A percentile compares a stretch with the other conserved stretches of the same genome.
Evolutionary conservation across 2,329 filamentous ascomycete genomes (phyloP).

Genomic region (Pseudogymnoascus sp.): DNA sequence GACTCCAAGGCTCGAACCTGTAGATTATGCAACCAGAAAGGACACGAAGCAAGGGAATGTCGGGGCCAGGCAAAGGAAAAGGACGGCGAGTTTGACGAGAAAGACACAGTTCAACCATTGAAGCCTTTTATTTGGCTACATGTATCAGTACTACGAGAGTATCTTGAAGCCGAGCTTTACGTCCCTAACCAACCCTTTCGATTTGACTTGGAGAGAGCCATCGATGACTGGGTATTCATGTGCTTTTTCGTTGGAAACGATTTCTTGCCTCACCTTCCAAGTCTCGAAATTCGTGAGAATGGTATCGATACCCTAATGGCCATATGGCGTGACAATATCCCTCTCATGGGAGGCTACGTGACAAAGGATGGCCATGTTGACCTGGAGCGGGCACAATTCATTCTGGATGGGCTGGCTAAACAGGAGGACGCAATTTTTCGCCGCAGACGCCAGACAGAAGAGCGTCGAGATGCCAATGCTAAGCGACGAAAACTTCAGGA

Average conservation of each 20-base stretch:
- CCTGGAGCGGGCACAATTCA: slow-evolving; percentile 76
- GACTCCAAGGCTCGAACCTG: slow-evolving; percentile 77
- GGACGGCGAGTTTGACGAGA: slow-evolving; percentile 72
- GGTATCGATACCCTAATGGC: slow-evolving; percentile 92
- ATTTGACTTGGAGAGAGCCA: slow-evolving; percentile 86
- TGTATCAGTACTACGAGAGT: slow-evolving; percentile 84
- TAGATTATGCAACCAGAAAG: slow-evolving; percentile 83
- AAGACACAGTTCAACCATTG: slow-evolving; percentile 58
- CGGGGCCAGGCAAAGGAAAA: slow-evolving; percentile 72
- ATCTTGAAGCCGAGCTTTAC: slow-evolving; percentile 81
- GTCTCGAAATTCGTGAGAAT: slow-evolving; percentile 92
- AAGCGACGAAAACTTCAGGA: slow-evolving; percentile 72
- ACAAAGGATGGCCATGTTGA: slow-evolving; percentile 93
- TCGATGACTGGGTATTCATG: slow-evolving; percentile 99
- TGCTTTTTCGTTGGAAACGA: slow-evolving; percentile 99
- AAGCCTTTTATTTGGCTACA: slow-evolving; percentile 99
- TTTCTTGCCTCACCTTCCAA: slow-evolving; percentile 94
- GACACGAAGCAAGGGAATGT: slow-evolving; percentile 83
- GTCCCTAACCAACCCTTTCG: slow-evolving; percentile 76
- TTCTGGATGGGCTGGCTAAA: slow-evolving; percentile 79
- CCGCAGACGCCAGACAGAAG: slow-evolving; percentile 76
- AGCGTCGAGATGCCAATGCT: slow-evolving; percentile 70
- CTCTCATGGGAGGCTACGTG: slow-evolving; percentile 87
- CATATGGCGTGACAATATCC: slow-evolving; percentile 94
- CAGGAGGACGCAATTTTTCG: slow-evolving; percentile 93